Percentiles rank a stretch among this genome's conserved stretches.
Conservation (phyloP, 331 rosid species). For the Phaseolus coccineus region DNA sequence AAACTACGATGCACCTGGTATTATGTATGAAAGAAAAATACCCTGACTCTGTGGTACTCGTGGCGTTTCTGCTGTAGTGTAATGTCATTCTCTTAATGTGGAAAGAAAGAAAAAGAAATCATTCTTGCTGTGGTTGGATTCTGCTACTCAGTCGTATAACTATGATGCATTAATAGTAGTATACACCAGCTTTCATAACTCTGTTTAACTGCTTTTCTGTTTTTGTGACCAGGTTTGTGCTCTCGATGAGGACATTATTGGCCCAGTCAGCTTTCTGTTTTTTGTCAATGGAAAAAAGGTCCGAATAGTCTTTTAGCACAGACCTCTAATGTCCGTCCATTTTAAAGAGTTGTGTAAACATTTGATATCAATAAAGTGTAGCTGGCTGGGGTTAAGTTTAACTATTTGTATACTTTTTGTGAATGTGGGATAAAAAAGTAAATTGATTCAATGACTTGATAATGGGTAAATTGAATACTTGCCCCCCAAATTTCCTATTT, state of each 20-base stretch:
- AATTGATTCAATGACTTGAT: conserved; percentile 47
- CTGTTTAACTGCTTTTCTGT: conserved; percentile 43
- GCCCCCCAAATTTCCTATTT: conserved; percentile 17
- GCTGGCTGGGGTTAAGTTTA: conserved; percentile 46
- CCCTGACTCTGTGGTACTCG: neutral
- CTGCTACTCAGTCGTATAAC: conserved; percentile 5
- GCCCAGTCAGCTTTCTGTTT: conserved; percentile 39
- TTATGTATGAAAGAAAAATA: neutral
- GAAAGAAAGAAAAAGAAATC: conserved; percentile 11
- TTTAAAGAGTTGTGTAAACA: conserved; percentile 48
- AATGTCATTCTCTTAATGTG: neutral
- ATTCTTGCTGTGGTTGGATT: conserved; percentile 11
- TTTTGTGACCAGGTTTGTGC: conserved; percentile 60
- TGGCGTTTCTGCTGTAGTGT: conserved; percentile 10
- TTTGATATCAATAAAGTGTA: conserved; percentile 54
- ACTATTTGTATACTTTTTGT: conserved; percentile 43
- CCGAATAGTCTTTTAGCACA: conserved; percentile 40
- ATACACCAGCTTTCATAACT: neutral
- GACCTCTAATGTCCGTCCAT: conserved; percentile 45
- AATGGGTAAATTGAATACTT: conserved; percentile 29
- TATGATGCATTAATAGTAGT: neutral
- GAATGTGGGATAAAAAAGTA: conserved; percentile 44
- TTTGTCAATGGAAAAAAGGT: conserved; percentile 39
- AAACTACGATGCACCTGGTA: neutral
- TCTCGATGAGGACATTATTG: conserved; percentile 41